These are phyloP conservation scores for Xylaria sp. DNA, from an alignment of 2,329 filamentous ascomycete genomes.

Conservation along the genomic window DNA sequence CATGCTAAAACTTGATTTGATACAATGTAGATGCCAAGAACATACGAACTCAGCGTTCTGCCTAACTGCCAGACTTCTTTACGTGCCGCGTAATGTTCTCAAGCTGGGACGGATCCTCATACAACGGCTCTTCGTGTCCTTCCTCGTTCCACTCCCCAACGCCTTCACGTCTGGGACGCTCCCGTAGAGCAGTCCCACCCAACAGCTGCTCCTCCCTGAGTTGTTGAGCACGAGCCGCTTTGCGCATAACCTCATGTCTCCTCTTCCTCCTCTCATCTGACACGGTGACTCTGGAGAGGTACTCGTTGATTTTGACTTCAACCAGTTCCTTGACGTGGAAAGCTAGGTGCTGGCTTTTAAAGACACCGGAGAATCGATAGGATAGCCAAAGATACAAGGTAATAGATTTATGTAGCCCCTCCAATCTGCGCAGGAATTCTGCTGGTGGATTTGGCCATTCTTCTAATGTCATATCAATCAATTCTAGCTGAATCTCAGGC, in stretches of 20 bases:
- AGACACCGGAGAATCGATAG: slow-evolving; percentile 86
- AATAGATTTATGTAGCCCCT: slow-evolving; percentile 82
- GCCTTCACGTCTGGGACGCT: slow-evolving; percentile 39
- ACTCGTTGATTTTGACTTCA: slow-evolving; percentile 78
- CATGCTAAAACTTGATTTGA: slow-evolving; percentile 30
- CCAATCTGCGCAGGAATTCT: slow-evolving; percentile 74
- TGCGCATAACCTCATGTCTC: slow-evolving; percentile 47
- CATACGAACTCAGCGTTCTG: slow-evolving; percentile 3
- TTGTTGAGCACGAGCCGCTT: slow-evolving; percentile 35
- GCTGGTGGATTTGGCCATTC: slow-evolving; percentile 54
- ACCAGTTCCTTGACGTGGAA: slow-evolving; percentile 82
- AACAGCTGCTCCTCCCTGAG: slow-evolving; percentile 42
- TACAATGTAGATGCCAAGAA: slow-evolving; percentile 24
- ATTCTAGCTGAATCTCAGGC: slow-evolving; percentile 74
- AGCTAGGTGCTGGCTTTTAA: slow-evolving; percentile 78
- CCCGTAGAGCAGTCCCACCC: slow-evolving; percentile 33
- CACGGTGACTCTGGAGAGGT: slow-evolving; percentile 67
- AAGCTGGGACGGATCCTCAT: slow-evolving; percentile 43
- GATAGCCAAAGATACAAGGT: slow-evolving; percentile 94
- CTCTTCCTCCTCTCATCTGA: slow-evolving; percentile 52
- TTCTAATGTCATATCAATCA: slow-evolving; percentile 72
- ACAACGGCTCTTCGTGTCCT: slow-evolving; percentile 53
- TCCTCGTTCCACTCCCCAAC: slow-evolving; percentile 51
- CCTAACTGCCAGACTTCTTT: background rate
- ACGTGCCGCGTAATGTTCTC: slow-evolving; percentile 34